A percentile compares a stretch with the other conserved stretches of the same genome.
Conservation (phyloP, 169 alveolate genomes). For the Eimeria sp. region DNA sequence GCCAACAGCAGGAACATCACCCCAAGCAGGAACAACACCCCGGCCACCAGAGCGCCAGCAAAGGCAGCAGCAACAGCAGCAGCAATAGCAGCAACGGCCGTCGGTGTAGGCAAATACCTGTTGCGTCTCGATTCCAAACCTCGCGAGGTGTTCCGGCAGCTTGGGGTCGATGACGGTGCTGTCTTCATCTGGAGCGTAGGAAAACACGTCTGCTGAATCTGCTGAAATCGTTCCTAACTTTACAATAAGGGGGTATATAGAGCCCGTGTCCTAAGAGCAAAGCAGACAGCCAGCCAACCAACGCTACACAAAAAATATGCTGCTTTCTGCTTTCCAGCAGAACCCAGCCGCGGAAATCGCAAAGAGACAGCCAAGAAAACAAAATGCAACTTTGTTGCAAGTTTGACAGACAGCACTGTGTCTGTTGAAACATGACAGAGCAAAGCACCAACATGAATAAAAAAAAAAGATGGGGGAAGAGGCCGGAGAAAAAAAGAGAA, state of each 20-base stretch:
- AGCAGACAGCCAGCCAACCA: neutral
- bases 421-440: neutral
- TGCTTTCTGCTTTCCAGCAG: neutral
- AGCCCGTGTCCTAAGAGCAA: constrained; percentile 88
- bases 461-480: neutral
- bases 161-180: constrained; percentile 92
- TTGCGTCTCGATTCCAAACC: constrained; percentile 94
- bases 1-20: neutral
- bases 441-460: neutral
- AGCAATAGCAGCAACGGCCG: neutral
- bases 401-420: neutral
- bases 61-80: constrained; percentile 6
- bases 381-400: neutral
- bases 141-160: constrained; percentile 92
- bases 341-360: neutral
- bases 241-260: constrained; percentile 94
- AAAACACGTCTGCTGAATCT: constrained; percentile 95
- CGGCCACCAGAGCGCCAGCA: no score
- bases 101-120: constrained; percentile 81
- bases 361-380: neutral
- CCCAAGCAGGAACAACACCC: no score
- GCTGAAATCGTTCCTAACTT: constrained; percentile 97
- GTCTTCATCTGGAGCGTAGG: constrained; percentile 95
- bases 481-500: neutral
- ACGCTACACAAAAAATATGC: no score